These are phyloP conservation scores for Opeltia flavorubescens DNA, from an alignment of 495 filamentous ascomycete species.

Conservation along the genomic window DNA sequence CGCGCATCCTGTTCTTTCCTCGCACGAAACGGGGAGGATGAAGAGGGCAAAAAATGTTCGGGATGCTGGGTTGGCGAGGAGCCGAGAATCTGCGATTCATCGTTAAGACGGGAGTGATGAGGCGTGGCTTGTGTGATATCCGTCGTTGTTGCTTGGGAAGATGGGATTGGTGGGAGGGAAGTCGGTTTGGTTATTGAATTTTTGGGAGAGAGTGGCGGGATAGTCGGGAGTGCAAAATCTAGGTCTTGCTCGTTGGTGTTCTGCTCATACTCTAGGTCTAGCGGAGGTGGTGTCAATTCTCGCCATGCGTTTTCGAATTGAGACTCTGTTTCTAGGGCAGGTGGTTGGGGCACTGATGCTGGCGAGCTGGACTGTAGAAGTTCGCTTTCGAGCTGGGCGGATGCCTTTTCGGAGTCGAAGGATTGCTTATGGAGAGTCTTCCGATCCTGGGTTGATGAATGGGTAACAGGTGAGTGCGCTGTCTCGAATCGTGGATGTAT, in stretches of 20 bases:
- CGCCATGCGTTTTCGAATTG: slow-evolving; percentile 15
- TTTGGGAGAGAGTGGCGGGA: neutral
- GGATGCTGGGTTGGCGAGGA: neutral
- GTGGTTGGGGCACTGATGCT: neutral
- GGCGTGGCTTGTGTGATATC: slow-evolving; percentile 14
- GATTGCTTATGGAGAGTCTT: neutral
- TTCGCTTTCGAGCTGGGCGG: slow-evolving; percentile 4
- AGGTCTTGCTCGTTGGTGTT: neutral
- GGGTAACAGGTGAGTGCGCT: neutral
- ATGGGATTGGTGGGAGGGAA: slow-evolving; percentile 3
- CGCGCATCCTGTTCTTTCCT: neutral
- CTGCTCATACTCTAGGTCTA: neutral
- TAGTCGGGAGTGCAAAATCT: neutral
- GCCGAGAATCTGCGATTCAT: neutral
- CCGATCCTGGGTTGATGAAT: neutral
- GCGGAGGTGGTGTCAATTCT: slow-evolving; percentile 5
- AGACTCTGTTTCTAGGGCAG: slow-evolving; percentile 12
- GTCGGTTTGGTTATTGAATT: neutral
- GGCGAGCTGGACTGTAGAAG: neutral
- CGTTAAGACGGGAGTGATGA: neutral
- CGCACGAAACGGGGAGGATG: slow-evolving; percentile 5
- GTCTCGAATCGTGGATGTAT: neutral
- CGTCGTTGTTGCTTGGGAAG: slow-evolving; percentile 19
- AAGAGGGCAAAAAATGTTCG: slow-evolving; percentile 1
- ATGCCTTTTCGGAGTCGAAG: slow-evolving; percentile 4